Conservation (phyloP, 495 filamentous ascomycete genomes). For the Darksidea phi region DNA sequence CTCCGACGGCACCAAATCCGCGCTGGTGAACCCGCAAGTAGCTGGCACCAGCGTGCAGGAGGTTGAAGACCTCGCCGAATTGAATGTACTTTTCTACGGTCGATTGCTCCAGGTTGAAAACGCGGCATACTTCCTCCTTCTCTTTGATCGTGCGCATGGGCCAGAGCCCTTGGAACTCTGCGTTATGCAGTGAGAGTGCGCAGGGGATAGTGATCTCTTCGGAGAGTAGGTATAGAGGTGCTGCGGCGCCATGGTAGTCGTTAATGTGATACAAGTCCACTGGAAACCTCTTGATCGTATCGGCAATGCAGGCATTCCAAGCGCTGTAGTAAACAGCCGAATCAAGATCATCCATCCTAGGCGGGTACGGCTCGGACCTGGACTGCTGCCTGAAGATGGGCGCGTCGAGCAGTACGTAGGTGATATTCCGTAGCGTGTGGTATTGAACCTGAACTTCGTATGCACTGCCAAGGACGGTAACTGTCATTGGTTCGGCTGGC, state of each 20-base stretch:
- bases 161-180: conserved; percentile 74
- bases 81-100: conserved; percentile 62
- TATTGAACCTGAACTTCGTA: conserved; percentile 68
- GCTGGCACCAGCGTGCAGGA: conserved; percentile 70
- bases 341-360: conserved; percentile 73
- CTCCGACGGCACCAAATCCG: conserved; percentile 73
- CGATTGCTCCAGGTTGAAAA: conserved; percentile 64
- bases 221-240: conserved; percentile 72
- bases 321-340: conserved; percentile 71
- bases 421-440: conserved; percentile 65
- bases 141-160: conserved; percentile 69
- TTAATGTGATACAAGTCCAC: conserved; percentile 79
- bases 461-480: conserved; percentile 61
- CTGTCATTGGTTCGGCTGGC: conserved; percentile 60
- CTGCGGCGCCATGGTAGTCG: conserved; percentile 74
- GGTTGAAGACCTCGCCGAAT: conserved; percentile 69
- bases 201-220: conserved; percentile 56
- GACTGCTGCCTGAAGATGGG: conserved; percentile 70
- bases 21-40: conserved; percentile 72
- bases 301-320: conserved; percentile 71
- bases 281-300: conserved; percentile 58
- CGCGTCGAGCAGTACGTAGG: conserved; percentile 68
- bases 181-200: conserved; percentile 64
- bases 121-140: conserved; percentile 65
- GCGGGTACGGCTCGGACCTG: conserved; percentile 64